Conservation (phyloP, 176 grass and related monocot genomes). For the Bonia amplexicaulis region DNA sequence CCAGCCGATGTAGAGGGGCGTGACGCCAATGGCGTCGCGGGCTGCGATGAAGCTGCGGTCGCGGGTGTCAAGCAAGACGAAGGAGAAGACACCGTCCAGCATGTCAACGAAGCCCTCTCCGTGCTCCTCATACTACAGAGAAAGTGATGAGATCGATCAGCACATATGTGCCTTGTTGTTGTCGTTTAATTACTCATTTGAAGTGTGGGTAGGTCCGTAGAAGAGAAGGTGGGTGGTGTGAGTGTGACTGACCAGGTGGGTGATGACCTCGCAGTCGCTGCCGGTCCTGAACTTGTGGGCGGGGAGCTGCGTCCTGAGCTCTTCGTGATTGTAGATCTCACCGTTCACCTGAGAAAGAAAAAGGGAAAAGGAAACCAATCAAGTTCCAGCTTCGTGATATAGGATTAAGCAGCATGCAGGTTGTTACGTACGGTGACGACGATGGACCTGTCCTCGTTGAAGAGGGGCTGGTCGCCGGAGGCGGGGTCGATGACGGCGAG, state of each 20-base stretch:
- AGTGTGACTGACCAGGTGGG: constrained; percentile 52
- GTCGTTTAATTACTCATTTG: too few relatives aligned
- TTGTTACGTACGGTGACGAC: constrained; percentile 39
- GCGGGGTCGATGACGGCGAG: constrained; percentile 75
- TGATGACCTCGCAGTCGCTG: constrained; percentile 90
- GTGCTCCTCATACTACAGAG: constrained; percentile 51
- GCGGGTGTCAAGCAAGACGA: constrained; percentile 60
- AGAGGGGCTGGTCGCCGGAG: constrained; percentile 84
- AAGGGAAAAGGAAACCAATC: too few relatives aligned
- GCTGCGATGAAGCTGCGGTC: constrained; percentile 57
- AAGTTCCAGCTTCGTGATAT: too few relatives aligned
- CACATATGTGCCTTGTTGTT: too few relatives aligned
- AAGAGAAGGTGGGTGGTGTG: neutral
- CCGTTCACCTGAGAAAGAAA: constrained; percentile 58
- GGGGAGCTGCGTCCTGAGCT: constrained; percentile 38
- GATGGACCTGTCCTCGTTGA: constrained; percentile 63
- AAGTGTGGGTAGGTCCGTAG: too few relatives aligned
- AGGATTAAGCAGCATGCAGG: too few relatives aligned
- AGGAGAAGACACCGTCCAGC: constrained; percentile 85
- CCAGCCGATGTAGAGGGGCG: constrained; percentile 84
- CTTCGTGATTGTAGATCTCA: constrained; percentile 88
- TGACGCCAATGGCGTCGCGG: constrained; percentile 79
- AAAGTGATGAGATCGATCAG: too few relatives aligned
- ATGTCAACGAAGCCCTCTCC: constrained; percentile 77
- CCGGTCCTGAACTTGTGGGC: constrained; percentile 75